These are phyloP conservation scores for Sphagnum contortum DNA, from an alignment of 225 moss, liverwort and hornwort genomes.

Conservation along the genomic window DNA sequence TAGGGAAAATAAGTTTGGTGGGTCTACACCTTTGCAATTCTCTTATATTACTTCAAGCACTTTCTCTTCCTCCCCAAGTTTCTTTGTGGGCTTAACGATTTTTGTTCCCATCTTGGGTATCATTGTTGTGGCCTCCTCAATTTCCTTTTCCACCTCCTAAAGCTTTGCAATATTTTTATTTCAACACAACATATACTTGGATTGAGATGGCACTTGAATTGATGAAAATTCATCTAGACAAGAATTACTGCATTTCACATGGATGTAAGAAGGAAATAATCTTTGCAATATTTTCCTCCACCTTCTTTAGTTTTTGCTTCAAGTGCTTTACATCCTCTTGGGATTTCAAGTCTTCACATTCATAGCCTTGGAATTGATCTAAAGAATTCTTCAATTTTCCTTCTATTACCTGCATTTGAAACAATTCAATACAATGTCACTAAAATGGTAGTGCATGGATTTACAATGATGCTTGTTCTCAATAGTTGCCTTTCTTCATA, in stretches of 20 bases:
- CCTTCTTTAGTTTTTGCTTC: slow-evolving; percentile 82
- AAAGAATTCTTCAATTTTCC: slow-evolving; percentile 72
- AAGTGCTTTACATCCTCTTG: slow-evolving; percentile 96
- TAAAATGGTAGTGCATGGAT: too few relatives aligned
- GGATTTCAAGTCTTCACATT: slow-evolving; percentile 90
- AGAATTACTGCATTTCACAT: too few relatives aligned
- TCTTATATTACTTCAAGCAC: slow-evolving; percentile 67
- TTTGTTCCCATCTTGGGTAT: slow-evolving; percentile 78
- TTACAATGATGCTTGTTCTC: too few relatives aligned
- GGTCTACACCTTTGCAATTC: slow-evolving; percentile 57
- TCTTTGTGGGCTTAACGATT: slow-evolving; percentile 46
- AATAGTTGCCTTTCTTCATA: too few relatives aligned
- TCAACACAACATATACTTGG: background rate
- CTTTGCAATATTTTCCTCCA: slow-evolving; percentile 83
- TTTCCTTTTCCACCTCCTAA: slow-evolving; percentile 69
- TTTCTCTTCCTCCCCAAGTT: slow-evolving; percentile 73
- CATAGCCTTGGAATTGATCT: slow-evolving; percentile 79
- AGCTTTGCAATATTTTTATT: slow-evolving; percentile 72
- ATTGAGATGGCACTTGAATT: too few relatives aligned
- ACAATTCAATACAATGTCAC: too few relatives aligned
- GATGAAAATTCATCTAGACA: too few relatives aligned
- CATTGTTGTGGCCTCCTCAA: slow-evolving; percentile 45
- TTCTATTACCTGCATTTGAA: slow-evolving; percentile 47
- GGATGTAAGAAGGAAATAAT: slow-evolving; percentile 19
- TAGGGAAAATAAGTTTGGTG: too few relatives aligned